Base-by-base conservation (phyloP, 352 stramenopile genomes). In the Blastocystis hominis region DNA sequence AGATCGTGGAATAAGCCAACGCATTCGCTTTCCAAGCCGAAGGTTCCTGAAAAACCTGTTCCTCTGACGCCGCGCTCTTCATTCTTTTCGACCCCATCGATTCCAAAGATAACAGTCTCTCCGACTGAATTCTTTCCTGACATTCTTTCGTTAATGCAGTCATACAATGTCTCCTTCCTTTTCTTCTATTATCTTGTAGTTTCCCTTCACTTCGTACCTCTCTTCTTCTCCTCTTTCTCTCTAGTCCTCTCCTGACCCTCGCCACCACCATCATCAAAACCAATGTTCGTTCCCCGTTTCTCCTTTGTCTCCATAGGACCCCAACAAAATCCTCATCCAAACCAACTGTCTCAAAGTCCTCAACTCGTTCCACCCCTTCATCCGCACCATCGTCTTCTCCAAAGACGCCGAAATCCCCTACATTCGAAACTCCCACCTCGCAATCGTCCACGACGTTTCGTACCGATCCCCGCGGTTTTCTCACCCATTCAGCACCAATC, bases 341-440 rank as follows among this genome's bases (percentile, higher is more conserved):
- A 4, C 9, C 20, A 84, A 84, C 50, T 54, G 15, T 6, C 38
- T 84, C 1, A 36, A 34, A 20, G 72, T 84, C 40, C 38, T 84
- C 17, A 84, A 84, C 46, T 84, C 72, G 20, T 84, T 84, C 55
- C 44, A 40, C 44, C 72, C 72, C 13, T 84, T 50, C 55, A 46
- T 84, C 13, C 4, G 9, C 3, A 84, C 72, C 10, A 53, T 84
- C 15, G 44, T 84, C 13, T 84, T 84, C 36, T 59, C 53, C 13
- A 84, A 84, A 13, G 15, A 66, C 7, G 34, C 36, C 9, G 9
- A 54, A 10, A 54, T 30, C 6, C 38, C 54, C 9, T 6, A 15
- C 3, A 15, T 24, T 9, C 5, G 30, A 15, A 7, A 42, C 17
- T 17, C 36, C 3, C 20, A 84, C 38, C 13, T 84, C 10, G 5